Conservation (phyloP, 768 basidiomycete genomes). For the Xerocomus potaroensis region DNA sequence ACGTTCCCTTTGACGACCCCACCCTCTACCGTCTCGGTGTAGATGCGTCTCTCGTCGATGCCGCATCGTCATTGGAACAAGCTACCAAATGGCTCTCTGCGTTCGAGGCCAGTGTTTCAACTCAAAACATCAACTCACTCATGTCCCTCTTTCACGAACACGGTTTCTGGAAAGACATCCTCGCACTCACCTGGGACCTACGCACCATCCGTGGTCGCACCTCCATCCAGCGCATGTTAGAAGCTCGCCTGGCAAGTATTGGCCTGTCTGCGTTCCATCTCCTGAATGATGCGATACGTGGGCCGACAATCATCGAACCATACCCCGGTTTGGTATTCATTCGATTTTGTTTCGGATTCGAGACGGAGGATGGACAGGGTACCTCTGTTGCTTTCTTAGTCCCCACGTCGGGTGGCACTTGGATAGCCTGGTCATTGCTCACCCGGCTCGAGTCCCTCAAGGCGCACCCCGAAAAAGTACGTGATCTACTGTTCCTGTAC, state of each 20-base stretch:
- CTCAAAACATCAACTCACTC: not conserved
- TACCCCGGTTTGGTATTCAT: constrained; percentile 56
- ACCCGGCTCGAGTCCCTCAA: constrained; percentile 58
- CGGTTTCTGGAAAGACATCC: constrained; percentile 48
- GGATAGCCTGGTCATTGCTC: constrained; percentile 59
- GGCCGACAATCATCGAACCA: constrained; percentile 34
- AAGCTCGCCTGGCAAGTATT: constrained; percentile 30
- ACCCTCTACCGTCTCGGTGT: constrained; percentile 18
- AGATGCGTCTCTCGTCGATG: constrained; percentile 8
- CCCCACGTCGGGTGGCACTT: constrained; percentile 31
- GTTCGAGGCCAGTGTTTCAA: constrained; percentile 8
- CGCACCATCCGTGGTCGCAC: constrained; percentile 40
- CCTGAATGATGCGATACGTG: constrained; percentile 24
- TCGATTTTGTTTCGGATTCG: constrained; percentile 53
- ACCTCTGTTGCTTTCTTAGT: constrained; percentile 54
- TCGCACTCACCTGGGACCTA: constrained; percentile 52
- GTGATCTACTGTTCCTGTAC: not conserved
- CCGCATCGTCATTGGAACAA: constrained; percentile 5
- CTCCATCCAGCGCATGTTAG: constrained; percentile 35
- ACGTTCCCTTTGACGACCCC: constrained; percentile 18
- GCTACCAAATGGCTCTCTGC: constrained; percentile 18
- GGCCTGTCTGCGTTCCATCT: constrained; percentile 17
- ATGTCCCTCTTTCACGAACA: constrained; percentile 17
- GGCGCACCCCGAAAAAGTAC: constrained; percentile 43
- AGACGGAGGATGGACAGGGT: constrained; percentile 42